Percentiles rank a stretch among this genome's conserved stretches.
These are phyloP conservation scores for Fusarium sp. DNA, from an alignment of 2,329 filamentous ascomycete genomes.

Conservation along the genomic window DNA sequence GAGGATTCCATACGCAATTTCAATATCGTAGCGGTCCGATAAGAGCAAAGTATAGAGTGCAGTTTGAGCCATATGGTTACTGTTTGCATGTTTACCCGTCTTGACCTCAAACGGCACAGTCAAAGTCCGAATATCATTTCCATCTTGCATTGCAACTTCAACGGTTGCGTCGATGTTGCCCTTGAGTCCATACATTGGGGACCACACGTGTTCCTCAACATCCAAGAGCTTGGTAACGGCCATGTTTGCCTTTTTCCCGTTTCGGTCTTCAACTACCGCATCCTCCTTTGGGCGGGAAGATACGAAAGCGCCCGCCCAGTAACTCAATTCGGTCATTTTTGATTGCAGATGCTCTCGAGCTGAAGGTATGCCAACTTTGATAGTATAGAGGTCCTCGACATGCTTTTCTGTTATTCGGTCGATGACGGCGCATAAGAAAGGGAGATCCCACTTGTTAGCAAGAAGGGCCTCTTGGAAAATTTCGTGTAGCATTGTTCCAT, in stretches of 20 bases:
- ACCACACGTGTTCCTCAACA: conserved; percentile 98
- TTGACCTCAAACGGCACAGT: conserved; percentile 96
- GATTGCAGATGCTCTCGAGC: conserved; percentile 83
- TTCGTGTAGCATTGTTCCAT: conserved; percentile 93
- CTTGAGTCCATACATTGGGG: conserved; percentile 95
- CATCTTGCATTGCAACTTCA: conserved; percentile 83
- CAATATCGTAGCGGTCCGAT: conserved; percentile 93
- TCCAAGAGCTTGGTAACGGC: conserved; percentile 94
- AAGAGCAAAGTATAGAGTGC: conserved; percentile 92
- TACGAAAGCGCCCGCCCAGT: conserved; percentile 87
- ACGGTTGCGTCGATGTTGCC: conserved; percentile 98
- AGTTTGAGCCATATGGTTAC: conserved; percentile 90
- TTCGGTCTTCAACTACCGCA: conserved; percentile 81
- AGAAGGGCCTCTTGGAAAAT: conserved; percentile 92
- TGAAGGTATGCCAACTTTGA: conserved; percentile 77
- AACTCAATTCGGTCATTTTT: conserved; percentile 83
- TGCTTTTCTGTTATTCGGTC: conserved; percentile 77
- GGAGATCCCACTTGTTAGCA: conserved; percentile 80
- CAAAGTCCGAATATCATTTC: conserved; percentile 71
- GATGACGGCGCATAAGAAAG: conserved; percentile 74
- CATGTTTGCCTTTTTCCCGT: conserved; percentile 80
- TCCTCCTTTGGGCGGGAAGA: conserved; percentile 73
- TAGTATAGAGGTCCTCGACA: conserved; percentile 89
- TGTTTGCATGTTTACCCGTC: conserved; percentile 85
- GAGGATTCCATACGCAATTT: conserved; percentile 88